Base-by-base conservation (phyloP, 768 basidiomycete genomes). In the Agrocybe praecox region DNA sequence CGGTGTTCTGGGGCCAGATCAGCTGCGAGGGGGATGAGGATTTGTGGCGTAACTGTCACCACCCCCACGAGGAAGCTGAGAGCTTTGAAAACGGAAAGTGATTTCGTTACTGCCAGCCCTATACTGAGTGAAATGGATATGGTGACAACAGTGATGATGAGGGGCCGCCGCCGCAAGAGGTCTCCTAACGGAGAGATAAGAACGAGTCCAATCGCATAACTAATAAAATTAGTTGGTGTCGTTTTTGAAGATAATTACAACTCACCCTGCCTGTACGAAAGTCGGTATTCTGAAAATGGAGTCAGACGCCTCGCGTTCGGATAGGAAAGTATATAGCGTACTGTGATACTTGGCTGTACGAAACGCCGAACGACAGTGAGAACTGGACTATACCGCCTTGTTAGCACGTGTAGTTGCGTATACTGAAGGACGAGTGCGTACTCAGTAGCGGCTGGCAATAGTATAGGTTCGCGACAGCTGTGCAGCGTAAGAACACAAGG, bases 131-230 rank as follows among this genome's bases (percentile, higher is more conserved):
- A 63, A 0, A 81, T 79, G 0, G 87, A 83, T 19, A 81, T 46
- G 1, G 80, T 61, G 36, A 88, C 74, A 18, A 92, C 71, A 11
- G 77, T 56, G 19, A 96, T 76, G 26, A 89, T 78, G 0, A 96
- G 76, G 44, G 84, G 87, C 12, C 94, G 78, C 33, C 93, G 76
- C 18, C 89, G 87, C 24, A 93, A 80, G 19, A 95, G 80, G 68
- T 96, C 94, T 8, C 94, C 94, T 0, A 93, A 76, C 1, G 94
- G 94, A 0, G 89, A 83, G 52, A 96, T 83, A 42, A 94, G 70
- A 2, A 94, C 69, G 7, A 94, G 78, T 1, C 91, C 91, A 8
- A 74, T 74, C 1, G 87, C 89, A 67, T 92, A 94, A 43, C 90
- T 88, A 59, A 8, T 15, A 22, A 18, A 19, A 5, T 22, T 14